Evolutionary conservation across 257 asterid genomes (phyloP).

Genomic region (Przewalskia tangutica): DNA sequence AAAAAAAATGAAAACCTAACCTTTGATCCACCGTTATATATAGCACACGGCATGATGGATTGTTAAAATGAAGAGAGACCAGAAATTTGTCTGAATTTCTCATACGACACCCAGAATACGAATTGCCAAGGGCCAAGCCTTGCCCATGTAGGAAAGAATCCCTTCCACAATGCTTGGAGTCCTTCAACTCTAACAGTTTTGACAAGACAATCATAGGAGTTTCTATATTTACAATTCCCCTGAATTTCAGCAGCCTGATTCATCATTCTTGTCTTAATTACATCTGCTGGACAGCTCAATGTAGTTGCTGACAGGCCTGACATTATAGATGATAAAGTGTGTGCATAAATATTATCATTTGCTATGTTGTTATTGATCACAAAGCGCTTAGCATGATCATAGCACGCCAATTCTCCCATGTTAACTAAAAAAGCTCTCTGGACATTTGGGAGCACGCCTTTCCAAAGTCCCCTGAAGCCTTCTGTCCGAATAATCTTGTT

Average conservation of each 20-base stretch:
- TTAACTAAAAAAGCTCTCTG: conserved; percentile 81
- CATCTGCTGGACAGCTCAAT: conserved; percentile 86
- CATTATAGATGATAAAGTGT: conserved; percentile 63
- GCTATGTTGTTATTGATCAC: conserved; percentile 41
- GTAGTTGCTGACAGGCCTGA: conserved; percentile 72
- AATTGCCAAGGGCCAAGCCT: conserved; percentile 98
- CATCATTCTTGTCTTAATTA: conserved; percentile 84
- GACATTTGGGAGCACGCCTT: conserved; percentile 64
- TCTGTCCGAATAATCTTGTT: conserved; percentile 45
- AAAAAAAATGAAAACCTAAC: not conserved
- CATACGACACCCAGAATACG: conserved; percentile 86
- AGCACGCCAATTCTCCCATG: conserved; percentile 92
- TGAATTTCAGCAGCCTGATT: conserved; percentile 33
- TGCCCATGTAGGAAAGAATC: conserved; percentile 90
- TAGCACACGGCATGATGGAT: not conserved
- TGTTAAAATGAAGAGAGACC: conserved; percentile 61
- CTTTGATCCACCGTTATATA: not conserved
- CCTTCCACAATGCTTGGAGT: conserved; percentile 69
- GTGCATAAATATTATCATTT: conserved; percentile 65
- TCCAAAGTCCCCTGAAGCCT: conserved; percentile 72
- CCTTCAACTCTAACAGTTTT: conserved; percentile 72
- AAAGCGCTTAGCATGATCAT: conserved; percentile 68
- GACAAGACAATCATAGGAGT: conserved; percentile 62
- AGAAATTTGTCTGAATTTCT: conserved; percentile 51
- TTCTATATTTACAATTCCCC: conserved; percentile 30